A percentile compares a stretch with the other conserved stretches of the same genome.
These are phyloP conservation scores for Cercophora sp. DNA, from an alignment of 495 filamentous ascomycete species.

Conservation along the genomic window DNA sequence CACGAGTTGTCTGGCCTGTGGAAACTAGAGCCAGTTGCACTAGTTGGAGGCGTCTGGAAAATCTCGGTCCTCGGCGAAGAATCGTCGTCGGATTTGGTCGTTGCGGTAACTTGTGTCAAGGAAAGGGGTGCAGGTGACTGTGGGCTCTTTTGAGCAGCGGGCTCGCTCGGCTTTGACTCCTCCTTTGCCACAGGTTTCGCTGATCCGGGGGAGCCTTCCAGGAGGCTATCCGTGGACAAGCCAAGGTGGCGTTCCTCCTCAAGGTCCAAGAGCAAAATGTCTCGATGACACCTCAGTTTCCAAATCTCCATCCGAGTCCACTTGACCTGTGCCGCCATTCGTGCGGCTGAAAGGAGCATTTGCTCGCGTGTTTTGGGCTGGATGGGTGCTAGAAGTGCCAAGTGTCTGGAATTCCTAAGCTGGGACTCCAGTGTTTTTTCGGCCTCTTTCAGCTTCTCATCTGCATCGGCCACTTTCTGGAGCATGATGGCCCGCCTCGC, in stretches of 20 bases:
- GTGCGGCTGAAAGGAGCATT: conserved; percentile 76
- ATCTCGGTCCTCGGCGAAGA: conserved; percentile 35
- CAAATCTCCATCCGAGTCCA: conserved; percentile 93
- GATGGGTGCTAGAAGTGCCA: conserved; percentile 84
- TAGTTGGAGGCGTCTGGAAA: conserved; percentile 46
- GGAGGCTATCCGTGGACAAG: conserved; percentile 23
- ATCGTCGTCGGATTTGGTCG: conserved; percentile 30
- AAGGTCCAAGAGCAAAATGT: conserved; percentile 79
- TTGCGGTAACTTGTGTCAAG: conserved; percentile 25
- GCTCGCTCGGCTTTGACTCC: conserved; percentile 24
- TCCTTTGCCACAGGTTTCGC: conserved; percentile 24
- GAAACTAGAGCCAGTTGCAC: conserved; percentile 40
- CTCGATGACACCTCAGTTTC: conserved; percentile 84
- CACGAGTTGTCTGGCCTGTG: conserved; percentile 48
- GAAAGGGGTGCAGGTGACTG: conserved; percentile 30
- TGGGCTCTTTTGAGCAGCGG: conserved; percentile 26
- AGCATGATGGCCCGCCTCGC: conserved; percentile 78
- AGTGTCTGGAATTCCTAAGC: conserved; percentile 85
- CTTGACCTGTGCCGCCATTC: conserved; percentile 83
- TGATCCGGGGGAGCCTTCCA: conserved; percentile 13
- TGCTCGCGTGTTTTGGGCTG: conserved; percentile 81
- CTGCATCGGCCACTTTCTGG: conserved; percentile 75
- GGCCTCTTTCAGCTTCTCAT: conserved; percentile 70
- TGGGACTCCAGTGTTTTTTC: conserved; percentile 77
- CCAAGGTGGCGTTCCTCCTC: conserved; percentile 63